phyloP scores from a whole-genome alignment of 306 rosid species.

The Malus orientalis region DNA sequence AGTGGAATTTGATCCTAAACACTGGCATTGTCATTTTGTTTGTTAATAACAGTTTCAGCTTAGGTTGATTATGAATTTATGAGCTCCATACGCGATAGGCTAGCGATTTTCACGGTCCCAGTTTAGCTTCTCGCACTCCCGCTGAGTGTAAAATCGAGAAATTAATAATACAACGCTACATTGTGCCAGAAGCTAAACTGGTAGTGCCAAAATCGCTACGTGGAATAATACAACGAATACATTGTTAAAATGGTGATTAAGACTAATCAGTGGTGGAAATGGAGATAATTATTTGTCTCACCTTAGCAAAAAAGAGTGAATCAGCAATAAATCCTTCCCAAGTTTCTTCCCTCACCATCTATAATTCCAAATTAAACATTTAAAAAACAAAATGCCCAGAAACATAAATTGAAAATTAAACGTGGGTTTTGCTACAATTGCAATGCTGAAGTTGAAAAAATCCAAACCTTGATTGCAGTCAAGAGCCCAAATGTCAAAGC shows the following conservation, averaged over 20 bases:
- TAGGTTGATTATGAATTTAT: background rate
- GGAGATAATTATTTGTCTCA: background rate
- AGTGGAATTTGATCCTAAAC: background rate
- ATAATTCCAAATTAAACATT: slow-evolving; percentile 4
- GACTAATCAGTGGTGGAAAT: background rate
- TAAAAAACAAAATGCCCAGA: background rate
- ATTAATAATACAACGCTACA: too few species aligned
- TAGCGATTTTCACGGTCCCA: too few species aligned
- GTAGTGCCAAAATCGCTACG: too few species aligned
- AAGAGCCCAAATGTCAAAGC: slow-evolving; percentile 45
- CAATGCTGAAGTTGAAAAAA: background rate
- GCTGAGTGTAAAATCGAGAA: too few species aligned
- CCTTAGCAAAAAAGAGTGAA: slow-evolving; percentile 70
- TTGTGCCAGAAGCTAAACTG: too few species aligned
- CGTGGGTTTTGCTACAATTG: background rate
- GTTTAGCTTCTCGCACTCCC: too few species aligned
- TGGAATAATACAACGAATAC: background rate
- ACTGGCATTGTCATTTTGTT: background rate
- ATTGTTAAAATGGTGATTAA: background rate
- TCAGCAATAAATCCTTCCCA: slow-evolving; percentile 72
- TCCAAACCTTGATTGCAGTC: slow-evolving; percentile 56
- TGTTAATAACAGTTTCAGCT: background rate
- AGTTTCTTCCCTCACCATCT: slow-evolving; percentile 76
- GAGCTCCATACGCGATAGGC: background rate
- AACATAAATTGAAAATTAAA: background rate